Evolutionary conservation across 2,329 filamentous ascomycete species (phyloP).

Genomic region (Xylaria sp.): DNA sequence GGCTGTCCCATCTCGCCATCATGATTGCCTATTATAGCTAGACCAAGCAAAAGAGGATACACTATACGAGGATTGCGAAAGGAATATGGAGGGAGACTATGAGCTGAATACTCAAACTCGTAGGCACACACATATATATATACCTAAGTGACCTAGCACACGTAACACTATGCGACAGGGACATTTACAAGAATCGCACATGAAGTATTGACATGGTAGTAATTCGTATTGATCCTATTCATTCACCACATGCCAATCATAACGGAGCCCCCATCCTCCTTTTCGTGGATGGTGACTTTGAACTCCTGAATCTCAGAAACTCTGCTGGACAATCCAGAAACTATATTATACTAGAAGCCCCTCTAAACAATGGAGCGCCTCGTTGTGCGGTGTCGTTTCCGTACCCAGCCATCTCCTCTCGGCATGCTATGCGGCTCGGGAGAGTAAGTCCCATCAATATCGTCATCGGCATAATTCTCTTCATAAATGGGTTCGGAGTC

Average conservation of each 20-base stretch:
- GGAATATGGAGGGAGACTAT: no score
- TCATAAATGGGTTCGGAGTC: conserved; percentile 50
- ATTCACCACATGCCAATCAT: no score
- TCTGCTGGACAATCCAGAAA: background rate
- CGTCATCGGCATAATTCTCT: conserved; percentile 55
- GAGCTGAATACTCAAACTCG: no score
- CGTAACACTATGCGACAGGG: background rate
- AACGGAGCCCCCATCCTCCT: no score
- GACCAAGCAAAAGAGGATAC: no score
- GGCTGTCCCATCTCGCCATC: background rate
- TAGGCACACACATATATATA: background rate
- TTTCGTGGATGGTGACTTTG: no score
- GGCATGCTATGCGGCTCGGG: conserved; percentile 36
- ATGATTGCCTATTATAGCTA: no score
- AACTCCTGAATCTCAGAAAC: no score
- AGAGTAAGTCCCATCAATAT: conserved; percentile 53
- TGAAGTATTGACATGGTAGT: background rate
- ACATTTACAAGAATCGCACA: background rate
- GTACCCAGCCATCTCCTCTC: conserved; percentile 38
- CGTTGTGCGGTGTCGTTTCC: conserved; percentile 38
- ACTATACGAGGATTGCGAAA: no score
- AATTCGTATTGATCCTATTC: no score
- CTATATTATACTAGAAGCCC: background rate
- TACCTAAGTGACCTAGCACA: background rate
- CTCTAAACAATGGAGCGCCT: conserved; percentile 24